phyloP scores from a whole-genome alignment of 2,329 filamentous ascomycete species.

The Diplodia corticola region DNA sequence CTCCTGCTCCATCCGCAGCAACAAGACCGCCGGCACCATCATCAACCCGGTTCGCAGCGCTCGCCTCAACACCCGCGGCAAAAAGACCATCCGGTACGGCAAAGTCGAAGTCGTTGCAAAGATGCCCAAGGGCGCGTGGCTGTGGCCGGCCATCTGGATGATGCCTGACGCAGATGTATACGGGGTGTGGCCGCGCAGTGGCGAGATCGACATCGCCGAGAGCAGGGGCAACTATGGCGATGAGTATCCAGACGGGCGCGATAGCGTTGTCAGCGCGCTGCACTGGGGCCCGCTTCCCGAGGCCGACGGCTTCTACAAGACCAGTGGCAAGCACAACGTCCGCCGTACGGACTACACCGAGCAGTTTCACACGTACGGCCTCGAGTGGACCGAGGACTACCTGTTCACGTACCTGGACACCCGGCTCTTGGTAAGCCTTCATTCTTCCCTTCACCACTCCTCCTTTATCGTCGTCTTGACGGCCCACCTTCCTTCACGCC shows the following conservation, averaged over 20 bases:
- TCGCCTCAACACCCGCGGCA: constrained; percentile 50
- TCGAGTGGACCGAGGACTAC: constrained; percentile 57
- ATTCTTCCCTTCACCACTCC: not conserved
- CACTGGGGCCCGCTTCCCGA: constrained; percentile 48
- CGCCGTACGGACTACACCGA: constrained; percentile 35
- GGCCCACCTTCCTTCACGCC: not conserved
- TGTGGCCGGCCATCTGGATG: constrained; percentile 36
- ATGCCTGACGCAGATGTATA: constrained; percentile 19
- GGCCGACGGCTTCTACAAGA: constrained; percentile 34
- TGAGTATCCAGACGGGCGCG: constrained; percentile 44
- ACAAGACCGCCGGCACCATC: constrained; percentile 49
- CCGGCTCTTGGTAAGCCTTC: constrained; percentile 32
- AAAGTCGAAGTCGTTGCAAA: constrained; percentile 56
- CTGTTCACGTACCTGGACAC: constrained; percentile 56
- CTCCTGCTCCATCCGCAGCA: constrained; percentile 45
- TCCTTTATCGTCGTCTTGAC: too few species aligned
- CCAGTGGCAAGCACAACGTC: constrained; percentile 27
- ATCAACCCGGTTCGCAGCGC: constrained; percentile 54
- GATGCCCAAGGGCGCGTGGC: constrained; percentile 55
- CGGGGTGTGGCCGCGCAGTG: constrained; percentile 53
- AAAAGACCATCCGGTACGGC: constrained; percentile 37
- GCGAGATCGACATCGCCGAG: constrained; percentile 58
- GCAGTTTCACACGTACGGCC: constrained; percentile 53
- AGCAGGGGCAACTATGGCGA: constrained; percentile 48
- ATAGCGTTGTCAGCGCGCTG: constrained; percentile 47